Percentiles rank a stretch among this genome's conserved stretches.
Evolutionary conservation across 2,329 filamentous ascomycete genomes (phyloP).

Genomic region (Nigrograna mackinnonii): DNA sequence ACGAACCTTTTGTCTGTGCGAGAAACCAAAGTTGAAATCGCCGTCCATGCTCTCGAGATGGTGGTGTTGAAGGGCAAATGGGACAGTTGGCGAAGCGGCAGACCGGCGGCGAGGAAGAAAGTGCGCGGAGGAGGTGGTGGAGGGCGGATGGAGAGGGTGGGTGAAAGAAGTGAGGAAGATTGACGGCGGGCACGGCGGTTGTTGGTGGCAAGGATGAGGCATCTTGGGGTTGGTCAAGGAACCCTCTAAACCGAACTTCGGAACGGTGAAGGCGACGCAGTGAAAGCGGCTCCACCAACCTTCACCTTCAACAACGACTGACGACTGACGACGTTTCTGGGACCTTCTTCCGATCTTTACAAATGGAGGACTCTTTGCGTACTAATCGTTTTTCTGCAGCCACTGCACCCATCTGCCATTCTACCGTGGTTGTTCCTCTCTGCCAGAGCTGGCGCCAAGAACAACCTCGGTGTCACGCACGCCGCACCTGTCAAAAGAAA

Average conservation of each 20-base stretch:
- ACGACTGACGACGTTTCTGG: too few species aligned
- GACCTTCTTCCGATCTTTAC: too few species aligned
- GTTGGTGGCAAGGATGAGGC: constrained; percentile 19
- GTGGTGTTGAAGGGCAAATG: constrained; percentile 1
- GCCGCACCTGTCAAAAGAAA: constrained; percentile 10
- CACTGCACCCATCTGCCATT: too few species aligned
- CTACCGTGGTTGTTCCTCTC: too few species aligned
- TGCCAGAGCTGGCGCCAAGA: too few species aligned
- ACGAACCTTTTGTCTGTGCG: constrained; percentile 39
- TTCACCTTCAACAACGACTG: too few species aligned
- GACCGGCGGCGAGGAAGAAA: not conserved
- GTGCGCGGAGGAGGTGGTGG: constrained; percentile 2
- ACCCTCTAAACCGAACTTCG: constrained; percentile 5
- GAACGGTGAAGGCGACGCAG: constrained; percentile 2
- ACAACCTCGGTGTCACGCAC: constrained; percentile 5
- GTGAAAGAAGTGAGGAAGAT: constrained; percentile 2
- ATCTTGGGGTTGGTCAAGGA: not conserved
- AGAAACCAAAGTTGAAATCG: constrained; percentile 31
- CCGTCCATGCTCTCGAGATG: constrained; percentile 30
- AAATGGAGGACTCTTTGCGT: too few species aligned
- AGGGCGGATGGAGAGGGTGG: constrained; percentile 7
- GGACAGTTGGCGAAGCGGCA: constrained; percentile 1
- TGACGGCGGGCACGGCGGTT: constrained; percentile 1
- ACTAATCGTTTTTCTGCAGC: too few species aligned
- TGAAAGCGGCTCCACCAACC: constrained; percentile 3